These are phyloP conservation scores for Vitis vinifera DNA, from an alignment of 164 flowering plant genomes.

Conservation along the genomic window DNA sequence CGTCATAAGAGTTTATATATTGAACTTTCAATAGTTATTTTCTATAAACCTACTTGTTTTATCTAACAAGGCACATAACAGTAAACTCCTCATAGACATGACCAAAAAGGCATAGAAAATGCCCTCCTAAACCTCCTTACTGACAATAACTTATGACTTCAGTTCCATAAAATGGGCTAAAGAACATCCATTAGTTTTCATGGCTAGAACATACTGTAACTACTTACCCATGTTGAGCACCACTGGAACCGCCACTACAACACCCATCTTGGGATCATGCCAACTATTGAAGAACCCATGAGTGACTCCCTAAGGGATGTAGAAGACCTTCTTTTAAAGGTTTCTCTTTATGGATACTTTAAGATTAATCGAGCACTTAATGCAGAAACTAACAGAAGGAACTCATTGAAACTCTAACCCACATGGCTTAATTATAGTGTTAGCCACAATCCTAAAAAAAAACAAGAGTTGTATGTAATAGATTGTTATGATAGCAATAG, in stretches of 20 bases:
- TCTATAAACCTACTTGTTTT: not conserved
- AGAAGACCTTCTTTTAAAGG: slow-evolving; percentile 68
- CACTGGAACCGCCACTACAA: slow-evolving; percentile 66
- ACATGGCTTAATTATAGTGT: slow-evolving; percentile 18
- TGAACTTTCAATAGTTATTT: no score
- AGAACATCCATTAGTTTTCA: slow-evolving; percentile 72
- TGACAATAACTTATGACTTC: slow-evolving; percentile 64
- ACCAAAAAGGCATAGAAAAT: slow-evolving; percentile 62
- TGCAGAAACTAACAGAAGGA: slow-evolving; percentile 44
- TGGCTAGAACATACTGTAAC: slow-evolving; percentile 79
- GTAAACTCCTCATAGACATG: slow-evolving; percentile 68
- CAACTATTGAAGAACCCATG: slow-evolving; percentile 63
- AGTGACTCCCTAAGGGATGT: slow-evolving; percentile 75
- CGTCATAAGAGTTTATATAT: no score
- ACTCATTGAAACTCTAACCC: slow-evolving; percentile 51
- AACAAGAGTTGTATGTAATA: slow-evolving; percentile 50
- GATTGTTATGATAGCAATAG: slow-evolving; percentile 56
- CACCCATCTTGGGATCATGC: slow-evolving; percentile 45
- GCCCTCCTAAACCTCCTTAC: slow-evolving; percentile 81
- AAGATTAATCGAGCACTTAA: slow-evolving; percentile 57
- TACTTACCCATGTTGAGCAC: slow-evolving; percentile 70
- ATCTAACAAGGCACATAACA: slow-evolving; percentile 51
- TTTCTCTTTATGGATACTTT: slow-evolving; percentile 66
- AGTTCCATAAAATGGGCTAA: slow-evolving; percentile 67
- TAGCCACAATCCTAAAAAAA: slow-evolving; percentile 53